These are phyloP conservation scores for Scleromitrula shiraiana DNA, from an alignment of 2,329 filamentous ascomycete genomes.

Conservation along the genomic window DNA sequence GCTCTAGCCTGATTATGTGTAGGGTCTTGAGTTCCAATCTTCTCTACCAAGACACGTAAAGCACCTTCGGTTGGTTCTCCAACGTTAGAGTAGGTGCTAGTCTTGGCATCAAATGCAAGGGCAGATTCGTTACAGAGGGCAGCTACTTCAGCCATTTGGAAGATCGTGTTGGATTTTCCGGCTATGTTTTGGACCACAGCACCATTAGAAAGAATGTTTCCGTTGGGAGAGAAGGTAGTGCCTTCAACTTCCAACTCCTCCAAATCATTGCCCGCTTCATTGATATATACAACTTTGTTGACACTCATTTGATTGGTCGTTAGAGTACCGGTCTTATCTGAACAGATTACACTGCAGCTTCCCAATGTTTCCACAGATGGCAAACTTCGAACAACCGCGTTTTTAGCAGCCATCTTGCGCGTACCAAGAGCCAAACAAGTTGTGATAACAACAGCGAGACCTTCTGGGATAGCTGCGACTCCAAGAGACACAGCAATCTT, in stretches of 20 bases:
- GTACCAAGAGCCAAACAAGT: slow-evolving; percentile 94
- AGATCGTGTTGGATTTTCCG: slow-evolving; percentile 65
- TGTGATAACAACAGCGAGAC: slow-evolving; percentile 96
- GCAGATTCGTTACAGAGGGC: slow-evolving; percentile 84
- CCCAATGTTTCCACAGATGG: slow-evolving; percentile 96
- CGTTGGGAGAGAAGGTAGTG: slow-evolving; percentile 82
- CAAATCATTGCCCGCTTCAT: slow-evolving; percentile 61
- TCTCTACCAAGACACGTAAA: slow-evolving; percentile 83
- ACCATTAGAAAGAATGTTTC: slow-evolving; percentile 61
- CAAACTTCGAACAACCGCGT: slow-evolving; percentile 90
- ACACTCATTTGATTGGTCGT: slow-evolving; percentile 99
- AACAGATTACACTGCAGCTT: slow-evolving; percentile 99
- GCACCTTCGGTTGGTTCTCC: slow-evolving; percentile 96
- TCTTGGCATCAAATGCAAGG: slow-evolving; percentile 72
- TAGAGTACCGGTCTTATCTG: slow-evolving; percentile 96
- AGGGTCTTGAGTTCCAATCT: slow-evolving; percentile 65
- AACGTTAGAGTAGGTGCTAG: slow-evolving; percentile 67
- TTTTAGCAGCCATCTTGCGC: slow-evolving; percentile 97
- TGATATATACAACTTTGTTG: slow-evolving; percentile 81
- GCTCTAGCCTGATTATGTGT: slow-evolving; percentile 43
- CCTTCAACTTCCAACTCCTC: slow-evolving; percentile 87
- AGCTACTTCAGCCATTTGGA: slow-evolving; percentile 65
- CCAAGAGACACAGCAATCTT: slow-evolving; percentile 98
- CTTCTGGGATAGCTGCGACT: slow-evolving; percentile 95
- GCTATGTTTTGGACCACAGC: slow-evolving; percentile 61